Percentiles rank a stretch among this genome's conserved stretches.
Conservation (phyloP, 2,329 filamentous ascomycete species). For the Colletotrichum chrysophilum region DNA sequence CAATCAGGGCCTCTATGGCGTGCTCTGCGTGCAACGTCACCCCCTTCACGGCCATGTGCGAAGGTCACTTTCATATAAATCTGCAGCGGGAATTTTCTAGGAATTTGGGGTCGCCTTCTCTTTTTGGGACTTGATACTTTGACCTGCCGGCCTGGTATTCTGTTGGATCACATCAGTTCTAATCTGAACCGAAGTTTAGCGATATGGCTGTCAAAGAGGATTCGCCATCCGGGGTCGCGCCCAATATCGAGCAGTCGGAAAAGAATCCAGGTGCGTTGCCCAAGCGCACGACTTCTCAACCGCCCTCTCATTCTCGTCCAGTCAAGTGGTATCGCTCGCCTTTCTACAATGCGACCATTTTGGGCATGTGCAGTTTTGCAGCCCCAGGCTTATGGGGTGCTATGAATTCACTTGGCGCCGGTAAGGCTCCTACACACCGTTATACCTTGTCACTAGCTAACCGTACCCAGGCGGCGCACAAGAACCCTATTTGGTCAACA, state of each 20-base stretch:
- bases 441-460: constrained; percentile 23
- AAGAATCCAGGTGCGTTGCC: not conserved
- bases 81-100: not conserved
- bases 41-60: not conserved
- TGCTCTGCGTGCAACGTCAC: constrained; percentile 9
- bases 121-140: not conserved
- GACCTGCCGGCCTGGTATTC: not conserved
- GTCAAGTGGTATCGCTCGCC: constrained; percentile 29
- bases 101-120: not conserved
- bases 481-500: constrained; percentile 70
- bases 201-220: not conserved
- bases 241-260: not conserved
- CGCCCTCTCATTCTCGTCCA: not conserved
- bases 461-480: constrained; percentile 61
- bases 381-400: constrained; percentile 32
- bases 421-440: not conserved
- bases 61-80: not conserved
- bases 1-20: constrained; percentile 2
- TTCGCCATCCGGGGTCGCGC: not conserved
- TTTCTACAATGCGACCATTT: constrained; percentile 32
- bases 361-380: constrained; percentile 32
- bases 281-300: not conserved
- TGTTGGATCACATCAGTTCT: not conserved
- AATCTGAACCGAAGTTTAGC: not conserved
- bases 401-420: constrained; percentile 30